Percentiles rank a stretch among this genome's conserved stretches.
Evolutionary conservation across 305 asterid genomes (phyloP).

Genomic region (Euphrasia arctica): DNA sequence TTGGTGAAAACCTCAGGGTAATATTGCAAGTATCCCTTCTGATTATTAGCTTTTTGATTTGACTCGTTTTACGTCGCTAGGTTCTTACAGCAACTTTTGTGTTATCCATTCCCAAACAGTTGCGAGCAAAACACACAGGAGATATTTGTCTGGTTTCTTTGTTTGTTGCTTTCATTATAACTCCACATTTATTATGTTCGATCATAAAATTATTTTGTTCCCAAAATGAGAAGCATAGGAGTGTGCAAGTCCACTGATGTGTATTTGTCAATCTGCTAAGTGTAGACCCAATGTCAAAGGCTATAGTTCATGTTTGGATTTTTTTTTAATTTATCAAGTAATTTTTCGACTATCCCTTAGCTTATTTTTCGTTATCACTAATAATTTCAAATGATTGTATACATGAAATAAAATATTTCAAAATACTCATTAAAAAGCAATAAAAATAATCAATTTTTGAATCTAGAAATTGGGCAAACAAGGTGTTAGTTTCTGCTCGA

Average conservation of each 20-base stretch:
- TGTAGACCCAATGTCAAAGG: constrained; percentile 29
- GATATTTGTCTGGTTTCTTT: constrained; percentile 9
- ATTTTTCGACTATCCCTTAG: too few species aligned
- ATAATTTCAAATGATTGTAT: too few species aligned
- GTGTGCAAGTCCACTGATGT: constrained; percentile 30
- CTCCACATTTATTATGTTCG: constrained; percentile 17
- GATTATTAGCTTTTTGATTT: too few species aligned
- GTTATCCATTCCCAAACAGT: background rate
- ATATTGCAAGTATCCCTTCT: too few species aligned
- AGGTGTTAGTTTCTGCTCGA: background rate
- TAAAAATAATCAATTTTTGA: too few species aligned
- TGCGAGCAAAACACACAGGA: background rate
- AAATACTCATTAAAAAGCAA: too few species aligned
- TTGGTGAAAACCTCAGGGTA: background rate
- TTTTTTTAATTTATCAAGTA: too few species aligned
- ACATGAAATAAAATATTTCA: too few species aligned
- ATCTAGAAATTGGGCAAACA: too few species aligned
- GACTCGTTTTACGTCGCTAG: background rate
- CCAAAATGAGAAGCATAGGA: constrained; percentile 30
- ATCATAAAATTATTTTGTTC: constrained; percentile 28
- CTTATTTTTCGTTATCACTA: too few species aligned
- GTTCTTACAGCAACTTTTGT: background rate
- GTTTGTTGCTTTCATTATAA: constrained; percentile 20
- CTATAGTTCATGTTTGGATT: background rate
- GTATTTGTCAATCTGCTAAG: constrained; percentile 25